Evolutionary conservation across 2,329 filamentous ascomycete species (phyloP), one percentile per base, ranked within the genome.

Genomic region (Stromatinia cepivora): DNA sequence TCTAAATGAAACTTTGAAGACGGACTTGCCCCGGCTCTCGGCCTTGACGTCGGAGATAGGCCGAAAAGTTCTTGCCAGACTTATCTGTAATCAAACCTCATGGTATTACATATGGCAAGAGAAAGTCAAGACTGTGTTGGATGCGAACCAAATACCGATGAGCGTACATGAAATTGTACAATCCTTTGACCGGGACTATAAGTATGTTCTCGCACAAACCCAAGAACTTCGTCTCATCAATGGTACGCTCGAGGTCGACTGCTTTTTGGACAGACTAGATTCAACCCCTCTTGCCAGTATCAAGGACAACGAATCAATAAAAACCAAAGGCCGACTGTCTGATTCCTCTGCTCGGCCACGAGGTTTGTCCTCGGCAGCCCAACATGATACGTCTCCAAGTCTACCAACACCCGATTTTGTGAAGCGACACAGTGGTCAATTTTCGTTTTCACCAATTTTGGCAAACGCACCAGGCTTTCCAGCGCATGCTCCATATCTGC

Each of bases 1-100:
- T 11, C 84, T 99, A 70, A 98, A 98, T 77, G 92, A 97, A 72
- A 93, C 94, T 0, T 84, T 98, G 70, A 97, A 97, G 80, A 91
- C 94, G 73, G 94, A 98, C 78, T 85, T 99, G 59, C 94, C 94
- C 1, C 90, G 90, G 78, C 85, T 99, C 22, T 97, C 95, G 65
- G 81, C 83, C 10, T 82, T 95, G 72, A 97, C 94, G 1, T 92
- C 92, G 71, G 91, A 90, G 75, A 83, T 97, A 71, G 93, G 95
- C 75, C 92, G 93, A 75, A 90, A 91, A 34, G 94, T 92, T 75
- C 84, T 97, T 56, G 87, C 86, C 69, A 93, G 93, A 75, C 93
- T 98, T 76, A 88, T 97, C 73, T 88, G 91, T 72, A 90, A 97
- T 58, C 94, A 97, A 79, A 86, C 88, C 25, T 85, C 87, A 62